Evolutionary conservation across 768 basidiomycete genomes (phyloP).

Genomic region (Trametes punicea): DNA sequence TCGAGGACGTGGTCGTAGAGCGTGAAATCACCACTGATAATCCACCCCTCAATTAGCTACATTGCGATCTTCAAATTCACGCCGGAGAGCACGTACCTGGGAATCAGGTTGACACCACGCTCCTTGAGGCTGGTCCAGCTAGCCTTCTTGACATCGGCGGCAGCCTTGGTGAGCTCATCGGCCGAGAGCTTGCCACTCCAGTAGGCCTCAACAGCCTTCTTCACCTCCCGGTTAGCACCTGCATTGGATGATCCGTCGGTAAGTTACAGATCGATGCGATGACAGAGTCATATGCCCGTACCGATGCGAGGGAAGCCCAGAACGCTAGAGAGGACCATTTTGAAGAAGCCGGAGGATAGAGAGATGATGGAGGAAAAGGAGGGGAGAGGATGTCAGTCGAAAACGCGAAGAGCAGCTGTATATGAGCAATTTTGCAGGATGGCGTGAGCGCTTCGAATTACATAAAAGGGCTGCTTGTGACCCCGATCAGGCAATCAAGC

Average conservation of each 20-base stretch:
- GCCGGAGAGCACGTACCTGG: slow-evolving; percentile 58
- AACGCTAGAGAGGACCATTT: slow-evolving; percentile 49
- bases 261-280: not conserved
- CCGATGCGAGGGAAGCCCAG: slow-evolving; percentile 61
- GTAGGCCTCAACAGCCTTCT: slow-evolving; percentile 98
- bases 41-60: slow-evolving; percentile 5
- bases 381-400: slow-evolving; percentile 15
- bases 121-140: slow-evolving; percentile 87
- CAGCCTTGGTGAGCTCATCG: slow-evolving; percentile 83
- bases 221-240: slow-evolving; percentile 94
- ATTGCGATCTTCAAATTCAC: slow-evolving; percentile 19
- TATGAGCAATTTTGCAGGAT: slow-evolving; percentile 17
- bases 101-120: slow-evolving; percentile 84
- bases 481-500: slow-evolving; percentile 15
- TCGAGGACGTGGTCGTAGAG: slow-evolving; percentile 99
- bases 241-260: not conserved
- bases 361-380: slow-evolving; percentile 21
- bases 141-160: slow-evolving; percentile 82
- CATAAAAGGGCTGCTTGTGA: slow-evolving; percentile 8
- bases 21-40: slow-evolving; percentile 88
- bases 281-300: slow-evolving; percentile 27
- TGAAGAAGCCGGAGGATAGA: slow-evolving; percentile 17
- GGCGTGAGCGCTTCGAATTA: slow-evolving; percentile 17
- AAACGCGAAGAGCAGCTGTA: slow-evolving; percentile 5
- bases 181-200: slow-evolving; percentile 91